phyloP scores from a whole-genome alignment of 2,329 filamentous ascomycete genomes.

The Trichophyton benhamiae region DNA sequence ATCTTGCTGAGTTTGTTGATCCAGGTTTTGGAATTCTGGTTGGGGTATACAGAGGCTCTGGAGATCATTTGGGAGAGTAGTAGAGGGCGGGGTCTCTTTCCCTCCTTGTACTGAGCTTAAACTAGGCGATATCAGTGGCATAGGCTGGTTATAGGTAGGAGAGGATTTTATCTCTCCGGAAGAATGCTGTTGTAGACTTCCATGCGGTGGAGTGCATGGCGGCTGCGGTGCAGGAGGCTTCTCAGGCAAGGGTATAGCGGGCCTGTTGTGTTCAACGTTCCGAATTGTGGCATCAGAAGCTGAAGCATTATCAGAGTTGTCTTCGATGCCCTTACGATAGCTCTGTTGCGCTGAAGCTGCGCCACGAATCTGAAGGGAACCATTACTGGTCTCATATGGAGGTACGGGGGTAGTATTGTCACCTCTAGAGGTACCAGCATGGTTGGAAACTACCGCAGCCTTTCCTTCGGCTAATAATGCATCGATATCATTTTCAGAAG shows the following conservation, averaged over 20 bases:
- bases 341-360: not conserved
- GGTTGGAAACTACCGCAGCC: constrained; percentile 8
- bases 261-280: not conserved
- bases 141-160: not conserved
- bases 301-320: not conserved
- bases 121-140: not conserved
- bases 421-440: not conserved
- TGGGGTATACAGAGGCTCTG: not conserved
- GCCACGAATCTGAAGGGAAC: not conserved
- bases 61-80: not conserved
- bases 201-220: not conserved
- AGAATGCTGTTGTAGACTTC: not conserved
- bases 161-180: not conserved
- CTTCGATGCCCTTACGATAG: not conserved
- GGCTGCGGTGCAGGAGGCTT: not conserved
- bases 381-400: not conserved
- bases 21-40: constrained; percentile 12
- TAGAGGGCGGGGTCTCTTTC: not conserved
- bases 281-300: not conserved
- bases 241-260: not conserved
- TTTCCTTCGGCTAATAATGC: constrained; percentile 14
- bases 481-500: constrained; percentile 12
- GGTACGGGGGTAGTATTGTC: not conserved
- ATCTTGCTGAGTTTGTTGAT: constrained; percentile 15
- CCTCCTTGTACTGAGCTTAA: not conserved